Base-by-base conservation (phyloP, 129 eudicot genomes). In the Flaveria linearis region DNA sequence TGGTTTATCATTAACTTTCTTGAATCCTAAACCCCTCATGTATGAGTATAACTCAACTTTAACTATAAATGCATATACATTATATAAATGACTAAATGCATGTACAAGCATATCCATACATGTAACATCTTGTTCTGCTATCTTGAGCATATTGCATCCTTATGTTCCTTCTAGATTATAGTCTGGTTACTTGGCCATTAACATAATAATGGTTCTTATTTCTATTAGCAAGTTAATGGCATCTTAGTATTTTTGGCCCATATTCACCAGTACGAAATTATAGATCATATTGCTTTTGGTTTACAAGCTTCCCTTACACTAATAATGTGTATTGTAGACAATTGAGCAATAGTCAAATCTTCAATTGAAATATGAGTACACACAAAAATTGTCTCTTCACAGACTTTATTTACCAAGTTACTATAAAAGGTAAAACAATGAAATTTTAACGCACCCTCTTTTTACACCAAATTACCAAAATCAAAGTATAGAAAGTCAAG, bases 201-300 rank as follows among this genome's bases (percentile, higher is more conserved):
- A 49, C 17, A 49, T 49, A 49, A 49, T 9, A 57, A 20, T 22
- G 33, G 64, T 53, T 58, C 36, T 10, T n/a, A 33, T 9, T 66
- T 22, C 16, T 4, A 39, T 66, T 36, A 2, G 52, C 53, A 39
- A 72, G 62, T 18, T 36, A 53, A 33, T 41, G 18, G 67, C 52
- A 36, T 36, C 66, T 72, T 55, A 18, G 11, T 17, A 55, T 17
- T 14, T 39, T 4, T 69, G 23, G 33, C 33, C 7, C 16, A 8
- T 7, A 33, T 41, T 66, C 13, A 18, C 9, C 10, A 17, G n/a
- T 42, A 72, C 30, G 2, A 52, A 51, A 70, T 8, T 71, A 51
- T 52, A 49, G 76, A 17, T 72, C 30, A 11, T 26, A 52, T n/a
- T 72, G 58, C 42, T 47, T 49, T 26, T 23, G 60, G 74, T 49